Evolutionary conservation across 2,329 filamentous ascomycete genomes (phyloP).

Genomic region (Sordariomycetes sp.): DNA sequence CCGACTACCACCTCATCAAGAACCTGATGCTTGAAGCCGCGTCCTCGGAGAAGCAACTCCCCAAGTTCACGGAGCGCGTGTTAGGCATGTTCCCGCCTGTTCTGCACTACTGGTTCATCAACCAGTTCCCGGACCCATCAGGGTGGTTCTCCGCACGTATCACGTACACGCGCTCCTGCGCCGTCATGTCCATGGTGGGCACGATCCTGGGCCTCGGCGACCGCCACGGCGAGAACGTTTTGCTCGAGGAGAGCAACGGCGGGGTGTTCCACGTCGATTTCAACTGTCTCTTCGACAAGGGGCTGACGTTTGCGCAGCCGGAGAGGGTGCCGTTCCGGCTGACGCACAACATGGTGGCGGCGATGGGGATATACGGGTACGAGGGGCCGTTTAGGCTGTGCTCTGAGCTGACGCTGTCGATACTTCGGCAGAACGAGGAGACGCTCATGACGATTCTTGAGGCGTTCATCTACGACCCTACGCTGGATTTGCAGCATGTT

Average conservation of each 20-base stretch:
- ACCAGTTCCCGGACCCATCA: conserved; percentile 86
- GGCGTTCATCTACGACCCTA: conserved; percentile 94
- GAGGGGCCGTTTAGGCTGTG: conserved; percentile 88
- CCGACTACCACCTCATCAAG: conserved; percentile 56
- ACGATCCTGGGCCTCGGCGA: conserved; percentile 90
- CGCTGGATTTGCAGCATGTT: conserved; percentile 72
- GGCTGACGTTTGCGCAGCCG: conserved; percentile 85
- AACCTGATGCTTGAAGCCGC: conserved; percentile 50
- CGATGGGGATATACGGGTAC: conserved; percentile 89
- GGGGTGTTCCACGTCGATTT: conserved; percentile 97
- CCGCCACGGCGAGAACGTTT: conserved; percentile 91
- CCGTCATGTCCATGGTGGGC: conserved; percentile 99
- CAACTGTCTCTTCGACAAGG: conserved; percentile 98
- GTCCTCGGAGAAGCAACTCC: conserved; percentile 42
- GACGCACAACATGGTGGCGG: conserved; percentile 97
- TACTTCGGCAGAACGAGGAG: conserved; percentile 84
- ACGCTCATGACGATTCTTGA: conserved; percentile 95
- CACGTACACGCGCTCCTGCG: conserved; percentile 82
- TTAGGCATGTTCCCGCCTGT: conserved; percentile 63
- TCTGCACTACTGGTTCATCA: conserved; percentile 88
- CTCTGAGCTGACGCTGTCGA: conserved; percentile 73
- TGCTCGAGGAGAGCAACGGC: conserved; percentile 86
- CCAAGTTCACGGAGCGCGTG: conserved; percentile 57
- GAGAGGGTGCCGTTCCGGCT: conserved; percentile 92
- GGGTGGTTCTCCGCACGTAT: conserved; percentile 84